Evolutionary conservation across 306 rosid genomes (phyloP).

Genomic region (Cucurbita ficifolia): DNA sequence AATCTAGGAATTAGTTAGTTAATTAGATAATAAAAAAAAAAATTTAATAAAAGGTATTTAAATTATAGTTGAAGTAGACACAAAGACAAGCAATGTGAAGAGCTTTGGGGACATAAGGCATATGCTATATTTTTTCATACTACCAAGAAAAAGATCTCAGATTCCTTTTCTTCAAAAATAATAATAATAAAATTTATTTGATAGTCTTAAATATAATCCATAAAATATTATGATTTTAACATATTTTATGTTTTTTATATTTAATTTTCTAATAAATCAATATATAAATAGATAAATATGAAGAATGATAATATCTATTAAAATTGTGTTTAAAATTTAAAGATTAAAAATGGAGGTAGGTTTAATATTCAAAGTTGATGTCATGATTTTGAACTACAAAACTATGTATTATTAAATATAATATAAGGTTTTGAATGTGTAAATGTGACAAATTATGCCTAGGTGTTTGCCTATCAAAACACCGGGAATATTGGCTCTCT

Average conservation of each 20-base stretch:
- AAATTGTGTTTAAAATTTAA: too few species aligned
- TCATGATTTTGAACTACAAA: constrained; percentile 20
- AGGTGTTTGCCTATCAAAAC: constrained; percentile 60
- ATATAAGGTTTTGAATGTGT: constrained; percentile 29
- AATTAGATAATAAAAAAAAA: constrained; percentile 9
- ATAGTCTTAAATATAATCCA: too few species aligned
- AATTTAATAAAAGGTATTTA: not conserved
- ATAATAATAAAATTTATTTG: too few species aligned
- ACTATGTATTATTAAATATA: not conserved
- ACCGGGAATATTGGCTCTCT: constrained; percentile 68
- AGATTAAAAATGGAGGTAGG: too few species aligned
- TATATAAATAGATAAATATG: too few species aligned
- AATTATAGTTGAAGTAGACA: constrained; percentile 12
- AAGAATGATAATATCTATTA: too few species aligned
- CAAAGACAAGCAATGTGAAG: constrained; percentile 24
- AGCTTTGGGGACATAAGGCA: constrained; percentile 47
- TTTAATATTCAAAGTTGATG: not conserved
- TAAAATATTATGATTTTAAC: too few species aligned
- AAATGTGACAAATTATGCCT: constrained; percentile 62
- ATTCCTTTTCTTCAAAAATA: constrained; percentile 17
- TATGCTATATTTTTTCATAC: constrained; percentile 23
- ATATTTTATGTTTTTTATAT: too few species aligned
- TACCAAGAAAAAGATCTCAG: constrained; percentile 41
- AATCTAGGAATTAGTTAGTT: constrained; percentile 11
- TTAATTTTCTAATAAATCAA: too few species aligned